Evolutionary conservation across 345 rosid species (phyloP).

Genomic region (Eucalyptus pumila): DNA sequence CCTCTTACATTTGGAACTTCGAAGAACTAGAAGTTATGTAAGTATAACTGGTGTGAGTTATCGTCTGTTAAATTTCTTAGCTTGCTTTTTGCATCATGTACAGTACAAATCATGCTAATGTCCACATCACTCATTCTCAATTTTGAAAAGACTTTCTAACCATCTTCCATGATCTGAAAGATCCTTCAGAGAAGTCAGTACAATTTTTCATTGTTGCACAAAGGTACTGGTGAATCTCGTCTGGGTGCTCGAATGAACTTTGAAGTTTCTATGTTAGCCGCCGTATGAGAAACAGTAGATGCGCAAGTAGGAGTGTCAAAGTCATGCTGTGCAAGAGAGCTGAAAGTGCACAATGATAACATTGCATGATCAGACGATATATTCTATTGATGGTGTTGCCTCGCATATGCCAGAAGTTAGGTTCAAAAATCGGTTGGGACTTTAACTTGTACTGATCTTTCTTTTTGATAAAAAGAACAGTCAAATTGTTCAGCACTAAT

Average conservation of each 20-base stretch:
- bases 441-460: not conserved
- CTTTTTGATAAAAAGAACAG: not conserved
- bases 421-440: not conserved
- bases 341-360: not conserved
- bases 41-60: not conserved
- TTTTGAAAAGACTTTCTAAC: not conserved
- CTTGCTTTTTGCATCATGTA: not conserved
- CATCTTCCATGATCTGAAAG: not conserved
- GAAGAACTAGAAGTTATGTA: constrained; percentile 8
- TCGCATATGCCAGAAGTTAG: not conserved
- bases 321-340: not conserved
- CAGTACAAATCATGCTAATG: not conserved
- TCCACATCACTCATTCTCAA: not conserved
- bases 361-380: not conserved
- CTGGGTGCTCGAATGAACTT: not conserved
- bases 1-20: constrained; percentile 4
- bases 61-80: not conserved
- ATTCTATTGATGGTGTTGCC: not conserved
- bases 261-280: not conserved
- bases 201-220: not conserved
- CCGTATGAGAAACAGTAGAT: not conserved
- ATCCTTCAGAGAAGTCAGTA: not conserved
- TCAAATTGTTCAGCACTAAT: not conserved
- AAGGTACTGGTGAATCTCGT: not conserved
- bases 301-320: not conserved